Evolutionary conservation across 2,329 filamentous ascomycete species (phyloP).

Genomic region (Botrytis pseudocinerea): DNA sequence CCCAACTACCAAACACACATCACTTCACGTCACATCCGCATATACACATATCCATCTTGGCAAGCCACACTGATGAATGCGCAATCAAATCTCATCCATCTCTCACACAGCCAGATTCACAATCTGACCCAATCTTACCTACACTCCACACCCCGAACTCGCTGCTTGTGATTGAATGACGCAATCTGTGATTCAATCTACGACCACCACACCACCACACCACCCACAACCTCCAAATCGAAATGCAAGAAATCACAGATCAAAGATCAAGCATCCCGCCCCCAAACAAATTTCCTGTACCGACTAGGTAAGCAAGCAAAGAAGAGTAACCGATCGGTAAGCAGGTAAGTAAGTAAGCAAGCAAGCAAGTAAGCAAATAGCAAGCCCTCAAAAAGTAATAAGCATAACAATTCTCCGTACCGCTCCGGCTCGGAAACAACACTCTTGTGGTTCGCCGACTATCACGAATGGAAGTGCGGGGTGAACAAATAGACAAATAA

Average conservation of each 20-base stretch:
- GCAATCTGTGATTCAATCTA: background rate
- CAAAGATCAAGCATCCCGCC: no score
- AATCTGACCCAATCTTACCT: background rate
- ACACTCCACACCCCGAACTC: background rate
- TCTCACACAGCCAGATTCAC: background rate
- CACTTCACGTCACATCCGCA: background rate
- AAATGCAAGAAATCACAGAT: no score
- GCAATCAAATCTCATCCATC: background rate
- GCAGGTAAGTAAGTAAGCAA: no score
- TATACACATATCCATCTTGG: background rate
- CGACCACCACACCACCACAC: no score
- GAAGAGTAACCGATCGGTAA: no score
- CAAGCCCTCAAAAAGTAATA: background rate
- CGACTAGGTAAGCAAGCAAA: no score
- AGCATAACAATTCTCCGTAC: background rate
- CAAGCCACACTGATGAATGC: background rate
- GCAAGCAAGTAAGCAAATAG: no score
- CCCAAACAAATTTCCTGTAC: no score
- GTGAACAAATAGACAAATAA: no score
- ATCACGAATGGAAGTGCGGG: no score
- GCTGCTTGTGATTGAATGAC: background rate
- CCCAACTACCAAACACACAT: background rate
- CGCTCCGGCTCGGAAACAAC: background rate
- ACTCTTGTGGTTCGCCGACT: background rate
- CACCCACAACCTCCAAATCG: no score